Base-by-base conservation (phyloP, 2,329 filamentous ascomycete species). In the Teratosphaeriaceae sp. region DNA sequence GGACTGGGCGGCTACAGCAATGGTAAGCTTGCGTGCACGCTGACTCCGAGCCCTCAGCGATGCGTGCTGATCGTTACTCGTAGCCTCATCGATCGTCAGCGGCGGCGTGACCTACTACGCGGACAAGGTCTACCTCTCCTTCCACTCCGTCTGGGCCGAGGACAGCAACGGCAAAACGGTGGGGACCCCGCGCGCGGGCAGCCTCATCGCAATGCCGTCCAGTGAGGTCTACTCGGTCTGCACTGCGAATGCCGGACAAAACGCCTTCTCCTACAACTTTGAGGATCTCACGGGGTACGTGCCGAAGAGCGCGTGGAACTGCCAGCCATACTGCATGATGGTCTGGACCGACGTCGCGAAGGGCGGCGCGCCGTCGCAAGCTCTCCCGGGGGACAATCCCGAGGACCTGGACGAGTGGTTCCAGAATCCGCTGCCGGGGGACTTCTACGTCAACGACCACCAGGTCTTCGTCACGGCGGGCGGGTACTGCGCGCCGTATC, bases 381-480 rank as follows among this genome's bases (percentile, higher is more conserved):
- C 15, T 12, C 19, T 38, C 11, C 23, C 24, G 3, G 37, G 24
- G 13, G 13, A 16, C 18, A 7, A 22, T 3, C 22, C 37, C 13
- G 37, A 27, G 12, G 37, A 5, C 18, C 23, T 39, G 13, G 37
- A 27, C n/a, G 23, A 5, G 3, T 22, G 3, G 15, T 13, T 39
- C 5, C 37, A 20, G 15, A 5, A 34, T 19, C 13, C 37, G 15
- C 13, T 6, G 16, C 37, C 37, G 4, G 24, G 24, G 4, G 19
- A 39, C 16, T 39, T 39, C 24, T 39, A 40, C 29, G 38, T 33
- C 26, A 33, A 40, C n/a, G 38, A 22, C 38, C 9, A 20, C 5
- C 19, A 18, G 9, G 38, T 40, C 18, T 40, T 31, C 29, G 6
- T 15, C 6, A 40, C 26, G 3, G 13, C 3, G 3, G 38, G 38